Conservation (phyloP, 495 filamentous ascomycete species). For the Trichoderma orchidacearum region DNA sequence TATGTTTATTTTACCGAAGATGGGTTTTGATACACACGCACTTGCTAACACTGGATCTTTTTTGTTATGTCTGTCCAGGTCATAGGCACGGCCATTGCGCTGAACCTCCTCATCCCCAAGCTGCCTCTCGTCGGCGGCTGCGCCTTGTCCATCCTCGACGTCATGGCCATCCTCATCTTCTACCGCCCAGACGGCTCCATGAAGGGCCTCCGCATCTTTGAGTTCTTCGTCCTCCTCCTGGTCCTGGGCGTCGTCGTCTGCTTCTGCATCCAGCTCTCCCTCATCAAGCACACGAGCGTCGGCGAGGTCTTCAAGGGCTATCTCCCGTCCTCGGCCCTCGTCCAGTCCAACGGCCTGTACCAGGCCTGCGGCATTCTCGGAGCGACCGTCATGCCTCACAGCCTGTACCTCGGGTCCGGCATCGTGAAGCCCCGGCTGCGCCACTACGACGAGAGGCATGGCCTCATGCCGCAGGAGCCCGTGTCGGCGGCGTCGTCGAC, state of each 20-base stretch:
- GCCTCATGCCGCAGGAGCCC: constrained; percentile 33
- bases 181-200: constrained; percentile 66
- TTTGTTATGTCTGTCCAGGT: no score
- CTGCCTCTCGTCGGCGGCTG: constrained; percentile 79
- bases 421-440: constrained; percentile 72
- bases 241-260: constrained; percentile 81
- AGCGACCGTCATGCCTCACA: constrained; percentile 91
- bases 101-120: constrained; percentile 64
- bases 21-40: constrained; percentile 2
- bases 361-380: constrained; percentile 87
- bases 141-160: constrained; percentile 72
- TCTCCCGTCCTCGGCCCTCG: constrained; percentile 61
- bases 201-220: constrained; percentile 61
- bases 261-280: constrained; percentile 77
- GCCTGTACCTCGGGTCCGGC: constrained; percentile 77
- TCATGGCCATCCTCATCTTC: constrained; percentile 74
- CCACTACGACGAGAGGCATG: constrained; percentile 55
- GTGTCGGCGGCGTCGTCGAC: constrained; percentile 11
- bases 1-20: no score
- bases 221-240: constrained; percentile 64
- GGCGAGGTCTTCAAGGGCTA: constrained; percentile 78
- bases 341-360: constrained; percentile 56
- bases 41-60: not conserved
- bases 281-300: constrained; percentile 53
- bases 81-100: constrained; percentile 81